Evolutionary conservation across 169 alveolate species (phyloP).

Genomic region (Plasmodium fragile): DNA sequence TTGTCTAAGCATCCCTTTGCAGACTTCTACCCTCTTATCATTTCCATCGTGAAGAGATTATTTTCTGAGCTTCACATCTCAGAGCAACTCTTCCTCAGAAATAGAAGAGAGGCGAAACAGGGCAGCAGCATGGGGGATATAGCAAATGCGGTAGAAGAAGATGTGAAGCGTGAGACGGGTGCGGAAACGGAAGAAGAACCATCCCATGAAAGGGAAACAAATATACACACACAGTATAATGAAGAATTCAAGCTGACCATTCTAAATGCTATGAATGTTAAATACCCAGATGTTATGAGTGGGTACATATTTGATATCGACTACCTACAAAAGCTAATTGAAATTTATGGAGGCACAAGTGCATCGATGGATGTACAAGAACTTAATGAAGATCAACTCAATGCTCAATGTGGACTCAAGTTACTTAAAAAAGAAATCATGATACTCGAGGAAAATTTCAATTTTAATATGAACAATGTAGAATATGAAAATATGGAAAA

Average conservation of each 20-base stretch:
- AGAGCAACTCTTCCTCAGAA: slow-evolving; percentile 6
- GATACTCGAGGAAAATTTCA: slow-evolving; percentile 23
- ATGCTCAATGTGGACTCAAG: slow-evolving; percentile 59
- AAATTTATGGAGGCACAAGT: slow-evolving; percentile 57
- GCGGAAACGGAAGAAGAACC: not conserved
- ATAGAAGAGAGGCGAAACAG: not conserved
- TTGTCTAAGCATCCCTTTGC: slow-evolving; percentile 51
- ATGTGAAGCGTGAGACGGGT: not conserved
- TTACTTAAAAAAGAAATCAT: slow-evolving; percentile 45
- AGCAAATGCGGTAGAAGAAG: not conserved
- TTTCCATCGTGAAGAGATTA: slow-evolving; percentile 37
- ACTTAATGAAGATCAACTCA: slow-evolving; percentile 56
- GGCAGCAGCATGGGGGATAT: not conserved
- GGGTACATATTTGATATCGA: slow-evolving; percentile 59
- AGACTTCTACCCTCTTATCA: slow-evolving; percentile 38
- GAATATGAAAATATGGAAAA: slow-evolving; percentile 50
- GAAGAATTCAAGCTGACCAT: not conserved
- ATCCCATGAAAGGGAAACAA: not conserved
- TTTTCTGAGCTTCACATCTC: slow-evolving; percentile 58
- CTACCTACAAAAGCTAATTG: slow-evolving; percentile 48
- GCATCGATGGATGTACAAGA: slow-evolving; percentile 56
- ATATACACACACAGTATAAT: not conserved
- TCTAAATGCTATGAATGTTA: slow-evolving; percentile 18
- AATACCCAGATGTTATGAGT: slow-evolving; percentile 45
- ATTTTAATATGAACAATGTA: slow-evolving; percentile 25